Evolutionary conservation across 2,329 filamentous ascomycete species (phyloP), one percentile per base, ranked within the genome.

Genomic region (Pseudocercospora fijiensis): DNA sequence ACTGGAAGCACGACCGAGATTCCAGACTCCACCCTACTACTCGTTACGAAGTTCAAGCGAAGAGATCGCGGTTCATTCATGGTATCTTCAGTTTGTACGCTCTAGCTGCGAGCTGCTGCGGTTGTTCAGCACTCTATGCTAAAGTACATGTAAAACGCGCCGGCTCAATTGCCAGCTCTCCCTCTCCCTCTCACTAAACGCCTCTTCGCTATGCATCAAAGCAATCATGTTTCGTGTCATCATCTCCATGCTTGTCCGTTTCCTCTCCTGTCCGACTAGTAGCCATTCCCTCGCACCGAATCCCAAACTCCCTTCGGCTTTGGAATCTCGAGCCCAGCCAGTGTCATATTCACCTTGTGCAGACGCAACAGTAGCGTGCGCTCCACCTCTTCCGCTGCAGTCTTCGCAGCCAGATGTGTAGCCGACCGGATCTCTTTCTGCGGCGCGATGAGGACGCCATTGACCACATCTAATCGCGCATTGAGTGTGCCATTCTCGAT

Each of bases 391-490:
- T 85, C 84, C 2, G 92, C 86, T 63, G 87, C 86, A 20, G 86
- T 80, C 22, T 96, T 80, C 0, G 89, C 87, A 6, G 88, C 83
- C 26, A 81, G 79, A 74, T 97, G 92, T 72, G 96, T 87, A 55
- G 86, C 82, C 11, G 83, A 81, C 37, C 94, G 86, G 2, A 86
- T 79, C 63, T 94, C 85, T 10, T 82, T 83, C 24, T 88, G 84
- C 6, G 89, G 86, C 0, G 90, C 89, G 10, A 92, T 86, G 4
- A 98, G 85, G 1, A 96, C 81, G 84, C 90, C 65, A 20, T 95
- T 90, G 64, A 96, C 91, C 0, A 90, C 85, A 74, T 99, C 92
- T 64, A 99, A 89, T 27, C 92, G 85, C 7, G 92, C 92, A 68
- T 92, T 83, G 10, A 99, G 80, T 0, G 83, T 83, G 7, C 88